phyloP scores from a whole-genome alignment of 768 basidiomycete genomes.

The Collybia mongolica region DNA sequence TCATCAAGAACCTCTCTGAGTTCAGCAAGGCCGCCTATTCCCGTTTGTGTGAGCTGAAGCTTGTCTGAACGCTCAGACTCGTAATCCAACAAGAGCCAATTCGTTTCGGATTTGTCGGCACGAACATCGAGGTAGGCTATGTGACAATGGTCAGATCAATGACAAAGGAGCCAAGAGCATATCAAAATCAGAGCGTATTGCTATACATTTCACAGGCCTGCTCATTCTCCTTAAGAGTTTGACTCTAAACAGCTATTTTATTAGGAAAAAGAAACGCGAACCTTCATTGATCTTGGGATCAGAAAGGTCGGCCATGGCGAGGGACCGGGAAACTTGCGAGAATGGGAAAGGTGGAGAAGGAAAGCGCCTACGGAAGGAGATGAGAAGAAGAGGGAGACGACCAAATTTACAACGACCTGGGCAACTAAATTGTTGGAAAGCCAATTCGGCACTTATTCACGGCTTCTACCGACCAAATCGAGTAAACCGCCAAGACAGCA shows the following conservation, averaged over 20 bases:
- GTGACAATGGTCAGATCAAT: constrained; percentile 23
- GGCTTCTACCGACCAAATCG: constrained; percentile 23
- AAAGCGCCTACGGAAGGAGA: not conserved
- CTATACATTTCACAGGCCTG: not conserved
- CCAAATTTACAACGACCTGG: not conserved
- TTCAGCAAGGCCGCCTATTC: constrained; percentile 77
- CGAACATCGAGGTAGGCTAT: constrained; percentile 88
- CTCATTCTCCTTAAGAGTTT: not conserved
- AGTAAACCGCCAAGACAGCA: constrained; percentile 3
- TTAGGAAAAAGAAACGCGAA: constrained; percentile 22
- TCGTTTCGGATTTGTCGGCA: constrained; percentile 79
- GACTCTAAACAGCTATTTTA: not conserved
- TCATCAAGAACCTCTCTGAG: constrained; percentile 71
- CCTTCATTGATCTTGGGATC: constrained; percentile 75
- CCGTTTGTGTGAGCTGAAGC: constrained; percentile 74
- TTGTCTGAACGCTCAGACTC: constrained; percentile 83
- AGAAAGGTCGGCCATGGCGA: constrained; percentile 74
- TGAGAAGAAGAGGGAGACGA: constrained; percentile 3
- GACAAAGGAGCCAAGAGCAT: constrained; percentile 3
- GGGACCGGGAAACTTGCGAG: not conserved
- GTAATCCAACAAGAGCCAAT: constrained; percentile 91
- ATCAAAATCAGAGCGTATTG: constrained; percentile 7
- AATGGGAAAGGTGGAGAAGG: constrained; percentile 2
- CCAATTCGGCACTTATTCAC: constrained; percentile 1
- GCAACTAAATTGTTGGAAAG: not conserved